phyloP scores from a whole-genome alignment of 2,329 filamentous ascomycete genomes.

The Parastagonospora nodorum region DNA sequence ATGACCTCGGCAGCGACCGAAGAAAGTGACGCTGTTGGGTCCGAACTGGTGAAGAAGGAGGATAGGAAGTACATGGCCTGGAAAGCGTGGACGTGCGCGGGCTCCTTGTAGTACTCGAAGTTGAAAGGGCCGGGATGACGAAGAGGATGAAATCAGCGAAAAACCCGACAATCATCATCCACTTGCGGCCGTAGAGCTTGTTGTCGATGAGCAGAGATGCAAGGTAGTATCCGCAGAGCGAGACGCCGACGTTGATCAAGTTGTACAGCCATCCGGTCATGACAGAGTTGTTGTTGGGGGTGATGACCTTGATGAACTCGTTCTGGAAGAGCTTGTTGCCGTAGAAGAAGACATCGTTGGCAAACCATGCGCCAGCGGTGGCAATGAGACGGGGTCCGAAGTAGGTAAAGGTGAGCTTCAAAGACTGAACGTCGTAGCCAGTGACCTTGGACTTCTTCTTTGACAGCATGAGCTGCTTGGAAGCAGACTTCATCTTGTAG shows the following conservation, averaged over 20 bases:
- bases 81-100: conserved; percentile 79
- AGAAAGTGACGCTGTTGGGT: conserved; percentile 94
- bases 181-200: conserved; percentile 94
- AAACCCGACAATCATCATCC: conserved; percentile 96
- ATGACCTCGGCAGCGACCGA: conserved; percentile 96
- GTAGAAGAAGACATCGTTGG: conserved; percentile 98
- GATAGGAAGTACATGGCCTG: conserved; percentile 98
- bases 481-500: conserved; percentile 90
- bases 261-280: conserved; percentile 93
- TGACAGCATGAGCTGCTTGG: conserved; percentile 77
- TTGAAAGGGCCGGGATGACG: conserved; percentile 87
- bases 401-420: conserved; percentile 76
- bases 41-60: conserved; percentile 98
- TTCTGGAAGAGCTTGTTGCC: conserved; percentile 97
- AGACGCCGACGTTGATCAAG: conserved; percentile 86
- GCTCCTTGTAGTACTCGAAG: conserved; percentile 79
- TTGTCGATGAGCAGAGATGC: conserved; percentile 91
- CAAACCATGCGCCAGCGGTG: conserved; percentile 89
- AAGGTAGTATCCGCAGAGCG: conserved; percentile 84
- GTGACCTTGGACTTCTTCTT: conserved; percentile 89
- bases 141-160: conserved; percentile 92
- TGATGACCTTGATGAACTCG: conserved; percentile 85
- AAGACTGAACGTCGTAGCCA: conserved; percentile 86
- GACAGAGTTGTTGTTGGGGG: conserved; percentile 69
- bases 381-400: conserved; percentile 87